phyloP scores from a whole-genome alignment of 139 green algal species.

The Yamagishiella unicocca region DNA sequence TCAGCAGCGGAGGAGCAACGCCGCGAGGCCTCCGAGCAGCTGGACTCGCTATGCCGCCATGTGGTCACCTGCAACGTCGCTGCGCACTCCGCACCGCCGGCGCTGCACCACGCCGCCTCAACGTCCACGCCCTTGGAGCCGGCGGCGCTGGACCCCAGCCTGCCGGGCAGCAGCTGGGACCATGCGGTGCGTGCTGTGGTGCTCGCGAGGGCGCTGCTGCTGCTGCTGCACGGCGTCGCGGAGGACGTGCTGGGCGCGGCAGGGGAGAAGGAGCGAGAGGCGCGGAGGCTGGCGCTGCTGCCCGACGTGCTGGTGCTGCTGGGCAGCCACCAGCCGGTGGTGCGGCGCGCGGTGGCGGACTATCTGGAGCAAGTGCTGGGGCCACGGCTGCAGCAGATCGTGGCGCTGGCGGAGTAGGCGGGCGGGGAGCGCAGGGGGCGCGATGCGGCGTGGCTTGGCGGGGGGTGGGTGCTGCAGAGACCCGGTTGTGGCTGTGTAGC shows the following conservation, averaged over 20 bases:
- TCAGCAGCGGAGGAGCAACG: background rate
- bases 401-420: background rate
- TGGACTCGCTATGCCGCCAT: conserved; percentile 8
- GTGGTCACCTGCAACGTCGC: background rate
- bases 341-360: conserved; percentile 41
- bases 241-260: background rate
- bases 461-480: background rate
- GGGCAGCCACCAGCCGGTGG: conserved; percentile 31
- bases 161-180: conserved; percentile 41
- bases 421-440: background rate
- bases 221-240: background rate
- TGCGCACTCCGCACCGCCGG: background rate
- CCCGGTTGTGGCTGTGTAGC: background rate
- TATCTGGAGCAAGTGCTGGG: conserved; percentile 32
- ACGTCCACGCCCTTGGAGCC: background rate
- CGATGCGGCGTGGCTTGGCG: background rate
- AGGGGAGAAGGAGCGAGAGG: background rate
- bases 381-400: conserved; percentile 1
- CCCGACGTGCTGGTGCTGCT: conserved; percentile 34
- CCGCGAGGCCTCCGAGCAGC: background rate
- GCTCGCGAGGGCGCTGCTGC: conserved; percentile 13
- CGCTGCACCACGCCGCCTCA: background rate
- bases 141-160: conserved; percentile 19
- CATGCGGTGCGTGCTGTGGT: conserved; percentile 28
- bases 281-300: conserved; percentile 11